These are phyloP conservation scores for Cymodocea nodosa DNA, from an alignment of 116 monocot species.

Conservation along the genomic window DNA sequence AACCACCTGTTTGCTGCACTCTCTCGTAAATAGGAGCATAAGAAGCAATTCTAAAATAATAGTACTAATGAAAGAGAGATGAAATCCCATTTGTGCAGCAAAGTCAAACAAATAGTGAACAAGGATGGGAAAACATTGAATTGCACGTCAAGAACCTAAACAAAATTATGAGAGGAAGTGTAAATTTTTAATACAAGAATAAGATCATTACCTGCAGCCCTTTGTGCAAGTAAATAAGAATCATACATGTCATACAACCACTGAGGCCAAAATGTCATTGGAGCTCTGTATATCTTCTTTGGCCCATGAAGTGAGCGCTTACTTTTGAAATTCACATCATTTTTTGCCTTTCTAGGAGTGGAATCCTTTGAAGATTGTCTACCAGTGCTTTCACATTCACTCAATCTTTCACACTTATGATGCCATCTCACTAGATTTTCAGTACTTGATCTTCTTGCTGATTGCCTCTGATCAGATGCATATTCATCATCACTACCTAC, in stretches of 20 bases:
- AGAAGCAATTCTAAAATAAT: too few species aligned
- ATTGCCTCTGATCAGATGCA: conserved; percentile 10
- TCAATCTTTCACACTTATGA: conserved; percentile 9
- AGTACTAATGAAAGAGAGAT: too few species aligned
- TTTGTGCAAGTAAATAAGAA: conserved; percentile 70
- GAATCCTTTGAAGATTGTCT: conserved; percentile 13
- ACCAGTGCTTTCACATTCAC: conserved; percentile 10
- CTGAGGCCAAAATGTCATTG: conserved; percentile 75
- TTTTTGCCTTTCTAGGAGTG: conserved; percentile 14
- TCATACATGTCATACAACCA: conserved; percentile 84
- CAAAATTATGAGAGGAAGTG: background rate
- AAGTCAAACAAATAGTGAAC: too few species aligned
- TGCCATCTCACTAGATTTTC: conserved; percentile 6
- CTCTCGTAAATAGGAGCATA: too few species aligned
- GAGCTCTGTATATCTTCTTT: conserved; percentile 23
- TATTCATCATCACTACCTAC: conserved; percentile 53
- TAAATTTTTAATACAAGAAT: background rate
- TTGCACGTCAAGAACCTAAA: background rate
- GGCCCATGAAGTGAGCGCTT: background rate
- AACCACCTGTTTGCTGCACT: too few species aligned
- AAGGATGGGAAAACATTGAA: background rate
- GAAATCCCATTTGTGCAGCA: too few species aligned
- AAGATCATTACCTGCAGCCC: conserved; percentile 53
- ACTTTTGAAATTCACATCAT: conserved; percentile 8
- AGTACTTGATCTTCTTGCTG: conserved; percentile 8